A percentile compares a stretch with the other conserved stretches of the same genome.
Conservation (phyloP, 495 filamentous ascomycete genomes). For the Penicillium antarcticum region DNA sequence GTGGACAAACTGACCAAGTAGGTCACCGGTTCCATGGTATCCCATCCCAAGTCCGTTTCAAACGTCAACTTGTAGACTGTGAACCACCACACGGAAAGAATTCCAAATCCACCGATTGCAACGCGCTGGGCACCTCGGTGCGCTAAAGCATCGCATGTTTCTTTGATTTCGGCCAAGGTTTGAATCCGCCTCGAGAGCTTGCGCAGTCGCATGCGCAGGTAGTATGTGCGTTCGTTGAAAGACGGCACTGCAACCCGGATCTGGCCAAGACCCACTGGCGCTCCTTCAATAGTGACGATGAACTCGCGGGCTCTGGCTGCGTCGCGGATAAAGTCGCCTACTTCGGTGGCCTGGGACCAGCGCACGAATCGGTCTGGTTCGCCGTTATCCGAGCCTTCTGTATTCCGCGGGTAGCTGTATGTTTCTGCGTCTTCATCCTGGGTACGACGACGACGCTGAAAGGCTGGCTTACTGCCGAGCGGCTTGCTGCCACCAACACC, state of each 20-base stretch:
- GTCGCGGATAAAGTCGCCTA: conserved; percentile 94
- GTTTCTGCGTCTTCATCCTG: conserved; percentile 32
- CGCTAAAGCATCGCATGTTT: conserved; percentile 75
- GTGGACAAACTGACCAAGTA: conserved; percentile 81
- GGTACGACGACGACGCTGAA: conserved; percentile 9
- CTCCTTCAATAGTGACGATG: conserved; percentile 76
- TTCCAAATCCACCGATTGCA: conserved; percentile 72
- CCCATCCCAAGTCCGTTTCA: conserved; percentile 78
- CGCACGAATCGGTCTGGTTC: conserved; percentile 62
- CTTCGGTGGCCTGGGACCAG: conserved; percentile 87
- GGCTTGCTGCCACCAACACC: conserved; percentile 2
- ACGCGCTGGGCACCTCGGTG: conserved; percentile 74
- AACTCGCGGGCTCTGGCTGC: conserved; percentile 82
- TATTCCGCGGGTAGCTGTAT: conserved; percentile 34
- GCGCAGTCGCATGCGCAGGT: conserved; percentile 70
- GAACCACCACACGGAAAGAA: conserved; percentile 74
- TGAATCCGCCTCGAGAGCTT: conserved; percentile 68
- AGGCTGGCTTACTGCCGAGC: not conserved
- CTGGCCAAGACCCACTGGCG: conserved; percentile 51
- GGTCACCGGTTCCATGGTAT: conserved; percentile 87
- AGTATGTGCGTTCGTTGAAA: conserved; percentile 86
- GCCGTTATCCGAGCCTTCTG: conserved; percentile 13
- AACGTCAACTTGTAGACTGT: conserved; percentile 77
- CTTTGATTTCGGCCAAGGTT: conserved; percentile 66
- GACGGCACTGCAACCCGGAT: conserved; percentile 79